These are phyloP conservation scores for Pachysandra terminalis DNA, from an alignment of 164 flowering plant genomes.

Conservation along the genomic window DNA sequence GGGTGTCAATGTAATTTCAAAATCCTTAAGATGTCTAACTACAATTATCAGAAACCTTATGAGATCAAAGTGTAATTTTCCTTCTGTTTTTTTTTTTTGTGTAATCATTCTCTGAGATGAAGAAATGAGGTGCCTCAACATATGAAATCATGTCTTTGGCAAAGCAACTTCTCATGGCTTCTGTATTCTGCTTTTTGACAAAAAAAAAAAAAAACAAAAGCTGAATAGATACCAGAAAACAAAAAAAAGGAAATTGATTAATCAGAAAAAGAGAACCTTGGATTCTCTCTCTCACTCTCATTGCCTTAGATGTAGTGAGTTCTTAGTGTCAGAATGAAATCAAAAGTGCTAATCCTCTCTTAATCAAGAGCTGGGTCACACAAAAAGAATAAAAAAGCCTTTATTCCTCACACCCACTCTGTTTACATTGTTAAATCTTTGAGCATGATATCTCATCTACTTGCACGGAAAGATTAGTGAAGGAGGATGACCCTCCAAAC, in stretches of 20 bases:
- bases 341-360: slow-evolving; percentile 8
- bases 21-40: too few species aligned
- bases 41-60: too few species aligned
- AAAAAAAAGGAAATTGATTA: not conserved
- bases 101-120: too few species aligned
- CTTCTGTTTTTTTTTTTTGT: too few species aligned
- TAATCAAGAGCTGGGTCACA: slow-evolving; percentile 11
- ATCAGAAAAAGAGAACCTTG: slow-evolving; percentile 18
- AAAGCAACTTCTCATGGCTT: not conserved
- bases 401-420: not conserved
- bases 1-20: too few species aligned
- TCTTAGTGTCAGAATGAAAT: too few species aligned
- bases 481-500: slow-evolving; percentile 27
- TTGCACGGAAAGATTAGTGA: slow-evolving; percentile 3
- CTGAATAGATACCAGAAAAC: not conserved
- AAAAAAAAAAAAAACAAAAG: too few species aligned
- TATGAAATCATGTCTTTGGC: not conserved
- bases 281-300: slow-evolving; percentile 24
- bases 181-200: not conserved
- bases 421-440: slow-evolving; percentile 2
- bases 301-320: too few species aligned
- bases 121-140: too few species aligned
- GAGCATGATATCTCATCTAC: not conserved
- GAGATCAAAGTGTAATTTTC: too few species aligned
- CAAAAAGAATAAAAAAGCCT: too few species aligned